phyloP scores from a whole-genome alignment of 2,329 filamentous ascomycete genomes.

The Aspergillus pseudotamarii region DNA sequence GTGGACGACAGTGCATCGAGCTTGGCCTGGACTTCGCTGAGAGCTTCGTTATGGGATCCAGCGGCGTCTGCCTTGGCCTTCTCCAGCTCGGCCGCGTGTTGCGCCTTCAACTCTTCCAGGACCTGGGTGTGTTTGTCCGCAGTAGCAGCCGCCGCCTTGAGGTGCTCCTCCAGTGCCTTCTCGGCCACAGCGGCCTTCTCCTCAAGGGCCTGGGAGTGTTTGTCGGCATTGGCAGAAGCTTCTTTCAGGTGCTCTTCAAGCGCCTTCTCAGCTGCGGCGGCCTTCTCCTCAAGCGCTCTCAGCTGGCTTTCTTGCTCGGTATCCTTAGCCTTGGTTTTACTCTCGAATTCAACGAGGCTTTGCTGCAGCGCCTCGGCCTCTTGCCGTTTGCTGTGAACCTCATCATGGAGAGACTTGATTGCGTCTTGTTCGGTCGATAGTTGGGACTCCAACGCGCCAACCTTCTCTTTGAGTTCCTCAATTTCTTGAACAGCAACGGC shows the following conservation, averaged over 20 bases:
- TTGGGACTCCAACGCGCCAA: conserved; percentile 35
- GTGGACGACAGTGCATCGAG: conserved; percentile 35
- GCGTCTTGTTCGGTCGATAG: conserved; percentile 34
- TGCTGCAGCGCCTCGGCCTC: conserved; percentile 42
- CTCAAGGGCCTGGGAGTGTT: conserved; percentile 36
- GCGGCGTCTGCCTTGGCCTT: conserved; percentile 33
- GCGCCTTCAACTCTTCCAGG: conserved; percentile 37
- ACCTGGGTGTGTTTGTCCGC: conserved; percentile 38
- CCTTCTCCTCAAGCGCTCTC: conserved; percentile 35
- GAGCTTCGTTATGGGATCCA: conserved; percentile 31
- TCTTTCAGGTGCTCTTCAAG: conserved; percentile 38
- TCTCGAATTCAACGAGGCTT: conserved; percentile 39
- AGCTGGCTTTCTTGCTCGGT: conserved; percentile 37
- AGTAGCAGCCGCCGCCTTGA: conserved; percentile 28
- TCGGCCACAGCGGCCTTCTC: conserved; percentile 38
- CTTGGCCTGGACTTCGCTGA: conserved; percentile 38
- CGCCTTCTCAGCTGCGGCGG: conserved; percentile 34
- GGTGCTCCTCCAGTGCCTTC: conserved; percentile 39
- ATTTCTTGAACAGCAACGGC: conserved; percentile 39
- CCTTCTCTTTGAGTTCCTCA: conserved; percentile 39
- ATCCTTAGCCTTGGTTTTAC: conserved; percentile 41
- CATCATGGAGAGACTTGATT: conserved; percentile 38
- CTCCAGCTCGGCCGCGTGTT: conserved; percentile 40
- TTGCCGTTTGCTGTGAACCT: conserved; percentile 39
- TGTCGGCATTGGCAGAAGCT: conserved; percentile 31